Conservation (phyloP, 441 rosid genomes). For the Melastoma candidum region DNA sequence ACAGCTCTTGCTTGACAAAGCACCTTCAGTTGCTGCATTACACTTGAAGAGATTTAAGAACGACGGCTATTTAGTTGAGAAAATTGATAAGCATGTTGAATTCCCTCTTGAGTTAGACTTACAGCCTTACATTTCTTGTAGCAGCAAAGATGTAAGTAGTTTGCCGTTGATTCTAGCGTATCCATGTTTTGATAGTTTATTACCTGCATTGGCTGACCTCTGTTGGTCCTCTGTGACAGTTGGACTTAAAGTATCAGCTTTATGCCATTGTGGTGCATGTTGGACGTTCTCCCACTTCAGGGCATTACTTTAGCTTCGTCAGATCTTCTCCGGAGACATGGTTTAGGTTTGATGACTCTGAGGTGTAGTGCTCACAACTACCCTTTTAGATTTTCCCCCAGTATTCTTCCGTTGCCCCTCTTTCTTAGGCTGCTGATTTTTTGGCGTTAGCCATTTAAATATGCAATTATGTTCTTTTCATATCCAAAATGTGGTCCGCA, state of each 20-base stretch:
- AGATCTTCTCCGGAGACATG: conserved; percentile 58
- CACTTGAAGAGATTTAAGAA: conserved; percentile 82
- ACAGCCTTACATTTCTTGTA: conserved; percentile 36
- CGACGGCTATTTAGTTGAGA: conserved; percentile 47
- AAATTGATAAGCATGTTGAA: conserved; percentile 54
- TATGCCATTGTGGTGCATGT: conserved; percentile 73
- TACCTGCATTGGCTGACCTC: not conserved
- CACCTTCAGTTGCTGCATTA: conserved; percentile 54
- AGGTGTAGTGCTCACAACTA: conserved; percentile 28
- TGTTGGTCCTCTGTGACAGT: conserved; percentile 22
- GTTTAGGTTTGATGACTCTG: conserved; percentile 56
- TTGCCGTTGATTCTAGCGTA: not conserved
- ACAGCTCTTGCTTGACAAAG: conserved; percentile 59
- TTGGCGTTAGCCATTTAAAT: not conserved
- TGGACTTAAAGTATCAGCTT: conserved; percentile 42
- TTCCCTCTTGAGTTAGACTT: conserved; percentile 76
- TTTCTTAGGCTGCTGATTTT: not conserved
- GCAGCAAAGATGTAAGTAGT: conserved; percentile 10
- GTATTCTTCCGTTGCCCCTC: not conserved
- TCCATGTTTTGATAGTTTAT: conserved; percentile 1
- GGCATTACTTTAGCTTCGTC: conserved; percentile 65
- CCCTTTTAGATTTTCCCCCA: not conserved
- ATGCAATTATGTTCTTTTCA: not conserved
- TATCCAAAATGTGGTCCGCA: too few species aligned
- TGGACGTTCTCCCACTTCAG: conserved; percentile 43